Evolutionary conservation across 1,284 basidiomycete genomes (phyloP), one percentile per base, ranked within the genome.

Genomic region (Apiotrichum montevideense): DNA sequence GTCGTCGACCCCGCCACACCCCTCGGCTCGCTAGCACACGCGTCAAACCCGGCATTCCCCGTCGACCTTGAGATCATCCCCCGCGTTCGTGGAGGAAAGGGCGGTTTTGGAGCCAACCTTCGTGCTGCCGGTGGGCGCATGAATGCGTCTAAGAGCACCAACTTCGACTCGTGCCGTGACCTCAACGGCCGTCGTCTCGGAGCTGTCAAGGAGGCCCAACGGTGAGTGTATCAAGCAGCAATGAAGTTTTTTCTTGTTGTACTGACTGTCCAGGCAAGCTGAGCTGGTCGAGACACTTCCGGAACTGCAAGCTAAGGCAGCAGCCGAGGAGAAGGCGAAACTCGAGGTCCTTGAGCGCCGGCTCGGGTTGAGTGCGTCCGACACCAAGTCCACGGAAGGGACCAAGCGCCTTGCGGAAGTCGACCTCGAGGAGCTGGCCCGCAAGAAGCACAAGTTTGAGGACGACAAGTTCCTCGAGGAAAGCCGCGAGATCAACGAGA

Each of bases 121-220:
- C 85, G 95, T 71, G 95, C 96, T 0, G 93, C 94, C 21, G 95
- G 95, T 64, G 95, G 95, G 8, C 85, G 94, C 44, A 99, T 99
- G 96, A 92, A 89, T 68, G 88, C 87, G 65, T 87, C 92, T 79
- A 95, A 94, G 81, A 90, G 88, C 41, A 90, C 82, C 70, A 98
- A 98, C 78, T 93, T 92, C 66, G 94, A 98, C 74, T 90, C 89
- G 7, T 98, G 95, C 75, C 80, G 95, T 46, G 96, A 98, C 71
- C 80, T 98, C 49, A 92, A 84, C 62, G 95, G 95, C 0, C 80
- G 95, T 52, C 80, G 93, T 55, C 78, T 98, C 33, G 92, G 90
- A 65, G 96, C 94, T 0, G 85, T 98, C 69, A 97, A 97, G 77
- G 93, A 98, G 69, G 95, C 95, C 2, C 90, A 97, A 75, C 87